Percentiles rank a stretch among this genome's conserved stretches.
These are phyloP conservation scores for Hibiscus tridactylites DNA, from an alignment of 345 rosid genomes.

Conservation along the genomic window DNA sequence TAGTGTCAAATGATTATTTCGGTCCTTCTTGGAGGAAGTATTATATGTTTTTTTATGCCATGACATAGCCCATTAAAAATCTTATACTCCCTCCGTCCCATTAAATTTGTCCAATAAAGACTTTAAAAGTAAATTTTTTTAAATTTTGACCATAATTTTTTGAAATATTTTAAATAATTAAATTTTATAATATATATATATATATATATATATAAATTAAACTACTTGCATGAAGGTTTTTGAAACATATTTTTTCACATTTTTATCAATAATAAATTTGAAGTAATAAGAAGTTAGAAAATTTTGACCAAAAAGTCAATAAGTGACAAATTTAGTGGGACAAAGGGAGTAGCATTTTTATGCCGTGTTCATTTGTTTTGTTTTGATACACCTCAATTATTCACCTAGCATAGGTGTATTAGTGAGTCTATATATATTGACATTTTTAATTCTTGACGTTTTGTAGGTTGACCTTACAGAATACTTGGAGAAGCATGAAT, in stretches of 20 bases:
- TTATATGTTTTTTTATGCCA: background rate
- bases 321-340: no score
- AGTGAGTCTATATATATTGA: background rate
- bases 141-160: no score
- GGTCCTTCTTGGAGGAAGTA: background rate
- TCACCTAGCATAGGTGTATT: background rate
- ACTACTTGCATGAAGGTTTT: no score
- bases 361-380: background rate
- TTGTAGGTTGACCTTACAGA: slow-evolving; percentile 93
- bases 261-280: no score
- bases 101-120: no score
- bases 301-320: no score
- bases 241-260: no score
- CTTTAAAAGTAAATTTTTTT: no score
- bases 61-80: background rate
- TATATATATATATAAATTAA: no score
- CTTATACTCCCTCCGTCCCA: background rate
- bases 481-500: slow-evolving; percentile 88
- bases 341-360: background rate
- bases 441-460: slow-evolving; percentile 7
- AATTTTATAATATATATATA: no score
- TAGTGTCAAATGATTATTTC: background rate
- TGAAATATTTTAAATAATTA: no score
- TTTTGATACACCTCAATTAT: background rate
- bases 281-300: no score